Evolutionary conservation across 1,284 basidiomycete genomes (phyloP).

Genomic region (Filobasidium uniguttulatum): DNA sequence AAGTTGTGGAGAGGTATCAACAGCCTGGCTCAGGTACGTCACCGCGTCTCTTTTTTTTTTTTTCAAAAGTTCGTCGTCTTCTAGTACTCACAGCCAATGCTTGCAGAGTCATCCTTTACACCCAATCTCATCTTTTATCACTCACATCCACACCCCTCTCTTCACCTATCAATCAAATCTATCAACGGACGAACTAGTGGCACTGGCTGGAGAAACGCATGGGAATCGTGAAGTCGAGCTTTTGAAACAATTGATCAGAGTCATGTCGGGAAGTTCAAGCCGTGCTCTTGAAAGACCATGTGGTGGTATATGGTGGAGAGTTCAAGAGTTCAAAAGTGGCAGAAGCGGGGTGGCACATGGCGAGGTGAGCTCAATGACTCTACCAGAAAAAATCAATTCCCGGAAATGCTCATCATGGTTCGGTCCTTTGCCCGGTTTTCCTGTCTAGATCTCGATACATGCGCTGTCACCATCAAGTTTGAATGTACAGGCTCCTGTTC

Average conservation of each 20-base stretch:
- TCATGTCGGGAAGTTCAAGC: too few relatives aligned
- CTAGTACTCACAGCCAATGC: not conserved
- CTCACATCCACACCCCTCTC: slow-evolving; percentile 8
- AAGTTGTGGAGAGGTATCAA: slow-evolving; percentile 26
- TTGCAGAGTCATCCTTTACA: not conserved
- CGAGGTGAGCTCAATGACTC: slow-evolving; percentile 22
- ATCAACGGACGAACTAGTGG: too few relatives aligned
- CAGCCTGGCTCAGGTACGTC: slow-evolving; percentile 15
- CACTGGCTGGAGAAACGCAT: too few relatives aligned
- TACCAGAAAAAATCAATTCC: not conserved
- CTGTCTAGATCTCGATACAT: slow-evolving; percentile 23
- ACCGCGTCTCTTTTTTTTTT: not conserved
- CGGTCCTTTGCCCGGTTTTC: not conserved
- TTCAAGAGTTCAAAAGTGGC: slow-evolving; percentile 25
- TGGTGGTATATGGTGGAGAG: slow-evolving; percentile 28
- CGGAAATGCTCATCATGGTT: not conserved
- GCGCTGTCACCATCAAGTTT: slow-evolving; percentile 10
- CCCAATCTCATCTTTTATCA: not conserved
- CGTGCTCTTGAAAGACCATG: too few relatives aligned
- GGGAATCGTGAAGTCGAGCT: slow-evolving; percentile 18
- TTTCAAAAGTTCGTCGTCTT: not conserved
- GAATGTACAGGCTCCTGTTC: slow-evolving; percentile 7
- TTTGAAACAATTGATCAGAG: slow-evolving; percentile 19
- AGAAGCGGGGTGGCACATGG: slow-evolving; percentile 33
- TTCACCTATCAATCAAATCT: not conserved